phyloP scores from a whole-genome alignment of 2,329 filamentous ascomycete genomes.

The Albophoma yamanashiensis region DNA sequence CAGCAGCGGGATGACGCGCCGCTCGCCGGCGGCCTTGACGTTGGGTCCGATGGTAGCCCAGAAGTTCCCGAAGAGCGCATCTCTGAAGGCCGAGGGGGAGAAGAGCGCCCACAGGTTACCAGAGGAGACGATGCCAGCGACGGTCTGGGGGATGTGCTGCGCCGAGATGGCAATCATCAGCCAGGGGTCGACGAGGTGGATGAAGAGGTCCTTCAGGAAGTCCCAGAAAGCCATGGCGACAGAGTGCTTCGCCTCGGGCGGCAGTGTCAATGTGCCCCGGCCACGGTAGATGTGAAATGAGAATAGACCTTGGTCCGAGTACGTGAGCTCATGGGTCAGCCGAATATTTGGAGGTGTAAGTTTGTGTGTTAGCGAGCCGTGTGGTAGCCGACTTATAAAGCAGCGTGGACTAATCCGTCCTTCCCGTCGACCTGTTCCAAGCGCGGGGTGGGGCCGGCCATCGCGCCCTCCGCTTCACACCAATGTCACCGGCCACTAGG shows the following conservation, averaged over 20 bases:
- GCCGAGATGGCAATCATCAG: conserved; percentile 39
- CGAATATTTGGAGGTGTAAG: background rate
- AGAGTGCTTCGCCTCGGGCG: background rate
- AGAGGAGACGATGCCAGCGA: conserved; percentile 28
- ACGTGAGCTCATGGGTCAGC: background rate
- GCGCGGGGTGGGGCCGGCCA: background rate
- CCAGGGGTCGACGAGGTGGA: conserved; percentile 35
- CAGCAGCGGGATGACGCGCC: conserved; percentile 41
- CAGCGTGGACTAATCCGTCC: background rate
- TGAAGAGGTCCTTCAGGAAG: conserved; percentile 14
- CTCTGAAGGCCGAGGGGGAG: conserved; percentile 28
- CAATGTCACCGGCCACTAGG: background rate
- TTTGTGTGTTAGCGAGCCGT: background rate
- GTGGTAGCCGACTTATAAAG: background rate
- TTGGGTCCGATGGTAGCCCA: conserved; percentile 45
- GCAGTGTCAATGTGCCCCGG: background rate
- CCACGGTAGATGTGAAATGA: background rate
- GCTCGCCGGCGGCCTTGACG: conserved; percentile 29
- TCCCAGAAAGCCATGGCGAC: conserved; percentile 13
- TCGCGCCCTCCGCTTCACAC: background rate
- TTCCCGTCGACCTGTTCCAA: background rate
- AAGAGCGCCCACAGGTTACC: conserved; percentile 26
- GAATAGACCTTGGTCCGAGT: background rate
- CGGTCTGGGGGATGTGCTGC: conserved; percentile 39
- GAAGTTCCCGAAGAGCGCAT: conserved; percentile 50